Percentiles rank a stretch among this genome's conserved stretches.
Evolutionary conservation across 306 rosid species (phyloP).

Genomic region (Gleditsia sinensis): DNA sequence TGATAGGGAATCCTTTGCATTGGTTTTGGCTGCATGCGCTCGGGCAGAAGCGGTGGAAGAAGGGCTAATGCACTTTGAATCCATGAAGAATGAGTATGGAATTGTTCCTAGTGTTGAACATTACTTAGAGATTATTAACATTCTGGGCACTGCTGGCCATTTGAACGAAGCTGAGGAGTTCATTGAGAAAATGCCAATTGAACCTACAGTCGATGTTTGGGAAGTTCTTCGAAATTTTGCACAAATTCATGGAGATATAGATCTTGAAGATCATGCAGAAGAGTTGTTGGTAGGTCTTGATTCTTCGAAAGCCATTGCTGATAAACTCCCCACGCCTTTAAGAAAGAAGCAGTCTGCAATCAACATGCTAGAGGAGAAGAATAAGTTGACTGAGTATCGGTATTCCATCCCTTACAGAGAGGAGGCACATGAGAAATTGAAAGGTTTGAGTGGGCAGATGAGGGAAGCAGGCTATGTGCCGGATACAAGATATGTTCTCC

Average conservation of each 20-base stretch:
- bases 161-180: slow-evolving; percentile 76
- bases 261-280: slow-evolving; percentile 68
- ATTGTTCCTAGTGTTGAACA: slow-evolving; percentile 59
- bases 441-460: slow-evolving; percentile 81
- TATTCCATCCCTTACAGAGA: slow-evolving; percentile 51
- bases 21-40: slow-evolving; percentile 70
- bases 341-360: slow-evolving; percentile 57
- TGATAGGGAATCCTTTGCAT: slow-evolving; percentile 49
- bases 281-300: slow-evolving; percentile 55
- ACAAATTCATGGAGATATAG: slow-evolving; percentile 69
- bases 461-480: slow-evolving; percentile 95
- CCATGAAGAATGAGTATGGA: slow-evolving; percentile 55
- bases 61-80: slow-evolving; percentile 53
- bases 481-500: slow-evolving; percentile 89
- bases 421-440: slow-evolving; percentile 50
- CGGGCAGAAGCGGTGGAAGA: slow-evolving; percentile 61
- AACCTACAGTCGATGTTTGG: slow-evolving; percentile 53
- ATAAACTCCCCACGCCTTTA: slow-evolving; percentile 50
- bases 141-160: slow-evolving; percentile 70
- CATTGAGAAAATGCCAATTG: slow-evolving; percentile 58
- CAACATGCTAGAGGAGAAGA: slow-evolving; percentile 84
- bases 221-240: slow-evolving; percentile 57
- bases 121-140: slow-evolving; percentile 54
- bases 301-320: slow-evolving; percentile 45
- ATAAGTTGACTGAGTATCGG: slow-evolving; percentile 57